Conservation (phyloP, 495 filamentous ascomycete species). For the Gamarada debralockiae region DNA sequence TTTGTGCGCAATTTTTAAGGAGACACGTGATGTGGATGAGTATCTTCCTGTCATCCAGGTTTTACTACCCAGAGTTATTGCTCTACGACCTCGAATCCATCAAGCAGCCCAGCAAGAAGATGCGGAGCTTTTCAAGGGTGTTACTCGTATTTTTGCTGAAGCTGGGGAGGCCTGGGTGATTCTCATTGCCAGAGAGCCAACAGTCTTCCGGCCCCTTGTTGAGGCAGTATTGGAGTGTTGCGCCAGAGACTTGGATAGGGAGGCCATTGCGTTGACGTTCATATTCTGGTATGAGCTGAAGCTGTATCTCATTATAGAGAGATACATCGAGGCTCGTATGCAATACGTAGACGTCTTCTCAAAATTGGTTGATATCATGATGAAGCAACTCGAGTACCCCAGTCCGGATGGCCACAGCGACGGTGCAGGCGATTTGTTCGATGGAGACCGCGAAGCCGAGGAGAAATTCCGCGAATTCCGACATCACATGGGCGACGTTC, state of each 20-base stretch:
- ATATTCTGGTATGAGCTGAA: slow-evolving; percentile 99
- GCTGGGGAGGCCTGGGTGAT: slow-evolving; percentile 94
- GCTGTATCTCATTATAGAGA: slow-evolving; percentile 86
- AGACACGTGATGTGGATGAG: slow-evolving; percentile 91
- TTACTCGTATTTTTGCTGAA: slow-evolving; percentile 87
- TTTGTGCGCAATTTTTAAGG: slow-evolving; percentile 82
- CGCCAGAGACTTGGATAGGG: slow-evolving; percentile 78
- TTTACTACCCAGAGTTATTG: slow-evolving; percentile 80
- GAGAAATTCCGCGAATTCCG: slow-evolving; percentile 97
- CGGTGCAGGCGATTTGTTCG: slow-evolving; percentile 82
- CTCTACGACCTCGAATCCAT: slow-evolving; percentile 73
- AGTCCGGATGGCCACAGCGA: slow-evolving; percentile 67
- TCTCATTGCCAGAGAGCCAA: slow-evolving; percentile 77
- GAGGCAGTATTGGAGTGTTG: slow-evolving; percentile 89
- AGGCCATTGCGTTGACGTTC: slow-evolving; percentile 88
- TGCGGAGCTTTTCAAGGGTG: slow-evolving; percentile 78
- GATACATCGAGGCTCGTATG: slow-evolving; percentile 76
- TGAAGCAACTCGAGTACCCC: slow-evolving; percentile 88
- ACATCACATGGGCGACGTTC: slow-evolving; percentile 94
- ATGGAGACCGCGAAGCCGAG: slow-evolving; percentile 91
- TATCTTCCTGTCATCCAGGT: slow-evolving; percentile 73
- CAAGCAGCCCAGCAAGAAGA: slow-evolving; percentile 77
- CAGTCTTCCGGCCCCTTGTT: slow-evolving; percentile 79
- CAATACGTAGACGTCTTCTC: slow-evolving; percentile 76
- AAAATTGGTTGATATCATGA: slow-evolving; percentile 87